These are phyloP conservation scores for Euphrasia arctica DNA, from an alignment of 305 asterid species.

Conservation along the genomic window DNA sequence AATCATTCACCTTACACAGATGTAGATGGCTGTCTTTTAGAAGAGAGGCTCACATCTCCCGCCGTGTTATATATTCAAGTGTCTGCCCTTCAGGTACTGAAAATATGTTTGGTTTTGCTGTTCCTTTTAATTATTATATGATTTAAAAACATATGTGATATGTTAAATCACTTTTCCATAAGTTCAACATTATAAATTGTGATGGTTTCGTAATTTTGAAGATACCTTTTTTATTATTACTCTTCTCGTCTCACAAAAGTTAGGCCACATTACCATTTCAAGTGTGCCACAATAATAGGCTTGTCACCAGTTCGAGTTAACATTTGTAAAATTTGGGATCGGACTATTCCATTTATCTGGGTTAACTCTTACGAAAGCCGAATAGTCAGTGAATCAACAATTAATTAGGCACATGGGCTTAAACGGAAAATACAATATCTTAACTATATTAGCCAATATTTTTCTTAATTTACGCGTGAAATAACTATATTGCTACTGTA, in stretches of 20 bases:
- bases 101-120: conserved; percentile 10
- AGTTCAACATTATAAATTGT: background rate
- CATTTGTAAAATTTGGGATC: no score
- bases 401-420: no score
- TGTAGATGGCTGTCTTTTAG: conserved; percentile 44
- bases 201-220: background rate
- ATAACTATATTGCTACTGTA: no score
- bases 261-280: background rate
- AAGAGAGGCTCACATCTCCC: conserved; percentile 78
- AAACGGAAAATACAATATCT: no score
- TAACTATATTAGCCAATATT: no score
- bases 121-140: conserved; percentile 10
- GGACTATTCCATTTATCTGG: no score
- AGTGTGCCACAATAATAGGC: no score
- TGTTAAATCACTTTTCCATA: no score
- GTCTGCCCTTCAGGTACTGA: conserved; percentile 80
- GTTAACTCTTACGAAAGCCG: no score
- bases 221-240: background rate
- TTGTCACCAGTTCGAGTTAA: no score
- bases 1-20: conserved; percentile 77
- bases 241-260: background rate
- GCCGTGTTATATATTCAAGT: conserved; percentile 89
- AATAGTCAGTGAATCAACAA: no score
- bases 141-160: background rate
- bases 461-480: no score